Conservation (phyloP, 1,139 yeast genomes). For the Zygosaccharomyces pseudobailii region DNA sequence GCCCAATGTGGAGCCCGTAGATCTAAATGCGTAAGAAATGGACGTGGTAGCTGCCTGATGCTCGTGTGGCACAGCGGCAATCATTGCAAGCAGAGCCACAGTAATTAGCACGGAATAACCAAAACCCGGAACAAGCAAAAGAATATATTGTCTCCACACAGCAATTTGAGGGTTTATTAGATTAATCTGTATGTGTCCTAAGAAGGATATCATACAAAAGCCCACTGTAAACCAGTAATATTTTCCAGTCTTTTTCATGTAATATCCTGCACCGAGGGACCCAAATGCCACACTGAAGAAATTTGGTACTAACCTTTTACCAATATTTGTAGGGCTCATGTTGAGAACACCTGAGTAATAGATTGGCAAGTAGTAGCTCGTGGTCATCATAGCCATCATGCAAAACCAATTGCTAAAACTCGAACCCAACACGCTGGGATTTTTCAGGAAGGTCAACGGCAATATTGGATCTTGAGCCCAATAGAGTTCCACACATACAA, state of each 20-base stretch:
- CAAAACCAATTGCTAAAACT: constrained; percentile 63
- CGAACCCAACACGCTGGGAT: constrained; percentile 58
- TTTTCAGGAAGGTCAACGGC: constrained; percentile 51
- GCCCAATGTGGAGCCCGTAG: constrained; percentile 71
- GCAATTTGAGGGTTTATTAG: constrained; percentile 34
- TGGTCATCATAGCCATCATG: constrained; percentile 42
- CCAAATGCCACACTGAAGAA: constrained; percentile 68
- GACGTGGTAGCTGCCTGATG: constrained; percentile 72
- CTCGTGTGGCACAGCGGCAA: constrained; percentile 56
- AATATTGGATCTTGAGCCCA: constrained; percentile 64
- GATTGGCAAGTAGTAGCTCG: constrained; percentile 60
- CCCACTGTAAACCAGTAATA: constrained; percentile 49
- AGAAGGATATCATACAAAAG: constrained; percentile 42
- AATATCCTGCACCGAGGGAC: constrained; percentile 62
- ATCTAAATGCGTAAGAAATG: constrained; percentile 68
- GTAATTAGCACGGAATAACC: constrained; percentile 62
- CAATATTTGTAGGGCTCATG: constrained; percentile 54
- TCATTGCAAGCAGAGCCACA: constrained; percentile 60
- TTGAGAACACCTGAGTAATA: constrained; percentile 55
- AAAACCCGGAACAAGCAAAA: constrained; percentile 47
- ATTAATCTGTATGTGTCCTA: constrained; percentile 44
- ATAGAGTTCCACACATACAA: constrained; percentile 50
- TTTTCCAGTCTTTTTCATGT: constrained; percentile 65
- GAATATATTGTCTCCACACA: constrained; percentile 30
- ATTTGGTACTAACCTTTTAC: constrained; percentile 58